Base-by-base conservation (phyloP, 2,329 filamentous ascomycete species). In the Aspergillus pseudoviridinutans region DNA sequence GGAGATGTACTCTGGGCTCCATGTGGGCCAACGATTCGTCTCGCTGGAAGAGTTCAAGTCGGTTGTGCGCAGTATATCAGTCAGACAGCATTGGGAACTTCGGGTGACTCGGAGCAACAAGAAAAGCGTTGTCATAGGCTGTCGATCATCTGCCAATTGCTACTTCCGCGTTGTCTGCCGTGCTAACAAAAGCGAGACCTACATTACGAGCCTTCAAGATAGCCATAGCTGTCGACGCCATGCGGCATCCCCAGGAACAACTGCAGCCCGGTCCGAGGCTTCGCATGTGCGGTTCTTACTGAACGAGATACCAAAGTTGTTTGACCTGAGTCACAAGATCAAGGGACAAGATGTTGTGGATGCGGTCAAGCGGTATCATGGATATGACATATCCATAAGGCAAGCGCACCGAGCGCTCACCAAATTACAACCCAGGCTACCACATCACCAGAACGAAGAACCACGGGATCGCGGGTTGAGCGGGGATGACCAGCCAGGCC, bases 41-140 rank as follows among this genome's bases (percentile, higher is more conserved):
- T 75, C 73, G 28, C 59, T 76, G 58, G 73, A 76, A 51, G 72
- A 74, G 3, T 75, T 76, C 61, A 75, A 75, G 58, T 64, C 66
- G 42, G 65, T 70, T 53, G 70, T 75, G 56, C 72, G 73, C 53
- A 74, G 66, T 58, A 74, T 74, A 57, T 76, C 74, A n/a, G 73
- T 76, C 35, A 65, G 71, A 22, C 73, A 75, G 47, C 71, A 75
- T 56, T 76, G 74, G 74, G 73, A 75, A 56, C 69, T 76, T 42
- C 70, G 73, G 32, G 73, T 76, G 41, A 67, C 71, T 51, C 68
- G 73, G 50, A 76, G 73, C 64, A 75, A 76, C 58, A 74, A 73
- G 58, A 75, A 76, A 53, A 75, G 72, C 49, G 73, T 75, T 51
- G 72, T 75, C n/a, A 68, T 76, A 53, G 72, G 73, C 32, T 76